Evolutionary conservation across 164 flowering plant species (phyloP).

Genomic region (Magnolia sinica): DNA sequence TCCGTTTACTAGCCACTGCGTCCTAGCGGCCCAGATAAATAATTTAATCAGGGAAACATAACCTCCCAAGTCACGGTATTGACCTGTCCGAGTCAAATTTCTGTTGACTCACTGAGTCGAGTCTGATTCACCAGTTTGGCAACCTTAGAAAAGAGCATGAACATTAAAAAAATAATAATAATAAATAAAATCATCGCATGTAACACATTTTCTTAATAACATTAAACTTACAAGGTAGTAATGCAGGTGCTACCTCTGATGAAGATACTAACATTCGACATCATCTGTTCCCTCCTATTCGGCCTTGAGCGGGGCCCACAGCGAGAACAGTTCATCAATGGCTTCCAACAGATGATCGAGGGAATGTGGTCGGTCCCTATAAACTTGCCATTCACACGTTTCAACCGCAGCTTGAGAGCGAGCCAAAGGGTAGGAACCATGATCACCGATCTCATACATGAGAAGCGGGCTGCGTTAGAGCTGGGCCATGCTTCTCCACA

Average conservation of each 20-base stretch:
- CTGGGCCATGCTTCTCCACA: conserved; percentile 31
- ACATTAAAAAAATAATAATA: no score
- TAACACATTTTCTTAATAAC: no score
- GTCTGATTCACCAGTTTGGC: no score
- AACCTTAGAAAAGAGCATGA: no score
- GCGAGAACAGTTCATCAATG: conserved; percentile 31
- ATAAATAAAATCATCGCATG: no score
- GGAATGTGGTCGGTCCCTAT: conserved; percentile 71
- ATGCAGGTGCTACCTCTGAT: conserved; percentile 52
- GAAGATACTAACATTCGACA: conserved; percentile 68
- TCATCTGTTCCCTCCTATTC: conserved; percentile 51
- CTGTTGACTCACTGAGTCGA: no score
- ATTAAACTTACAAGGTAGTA: no score
- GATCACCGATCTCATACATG: conserved; percentile 27
- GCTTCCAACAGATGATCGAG: conserved; percentile 40
- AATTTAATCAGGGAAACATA: no score
- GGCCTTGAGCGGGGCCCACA: conserved; percentile 40
- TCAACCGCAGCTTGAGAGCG: conserved; percentile 47
- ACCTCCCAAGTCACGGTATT: no score
- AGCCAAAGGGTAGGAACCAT: conserved; percentile 30
- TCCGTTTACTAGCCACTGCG: no score
- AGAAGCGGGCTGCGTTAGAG: conserved; percentile 37
- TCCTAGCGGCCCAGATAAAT: no score
- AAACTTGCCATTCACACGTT: conserved; percentile 62
- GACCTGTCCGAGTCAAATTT: no score